Evolutionary conservation across 768 basidiomycete species (phyloP).

Genomic region (Baorangia bicolor): DNA sequence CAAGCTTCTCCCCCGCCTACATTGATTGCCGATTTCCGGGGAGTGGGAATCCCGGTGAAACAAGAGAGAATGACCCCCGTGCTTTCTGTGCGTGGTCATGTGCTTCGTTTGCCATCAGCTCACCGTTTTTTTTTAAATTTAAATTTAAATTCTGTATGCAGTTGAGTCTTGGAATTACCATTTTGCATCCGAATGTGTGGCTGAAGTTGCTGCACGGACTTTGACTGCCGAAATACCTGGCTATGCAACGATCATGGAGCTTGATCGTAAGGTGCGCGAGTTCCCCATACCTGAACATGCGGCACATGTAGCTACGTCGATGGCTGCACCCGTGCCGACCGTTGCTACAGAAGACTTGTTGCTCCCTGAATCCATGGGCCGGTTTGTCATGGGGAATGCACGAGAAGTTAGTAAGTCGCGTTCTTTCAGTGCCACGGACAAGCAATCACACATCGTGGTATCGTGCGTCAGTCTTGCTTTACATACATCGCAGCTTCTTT

Average conservation of each 20-base stretch:
- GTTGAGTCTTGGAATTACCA: conserved; percentile 62
- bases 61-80: conserved; percentile 22
- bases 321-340: conserved; percentile 17
- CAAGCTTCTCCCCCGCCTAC: conserved; percentile 62
- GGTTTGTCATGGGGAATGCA: conserved; percentile 36
- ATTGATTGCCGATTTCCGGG: conserved; percentile 65
- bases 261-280: conserved; percentile 67
- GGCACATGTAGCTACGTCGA: conserved; percentile 39
- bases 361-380: conserved; percentile 36
- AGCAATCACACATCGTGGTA: conserved; percentile 1
- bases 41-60: conserved; percentile 12
- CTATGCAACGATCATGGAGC: conserved; percentile 63
- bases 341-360: conserved; percentile 11
- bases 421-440: neutral
- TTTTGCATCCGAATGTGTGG: conserved; percentile 64
- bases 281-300: conserved; percentile 53
- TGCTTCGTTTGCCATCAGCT: neutral
- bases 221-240: conserved; percentile 63
- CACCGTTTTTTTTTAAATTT: neutral
- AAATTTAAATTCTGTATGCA: conserved; percentile 26
- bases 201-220: conserved; percentile 60
- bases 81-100: conserved; percentile 27
- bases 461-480: conserved; percentile 47
- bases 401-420: conserved; percentile 37
- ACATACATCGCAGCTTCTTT: conserved; percentile 67